Conservation (phyloP, 495 filamentous ascomycete genomes). For the Thermothielavioides terrestris region DNA sequence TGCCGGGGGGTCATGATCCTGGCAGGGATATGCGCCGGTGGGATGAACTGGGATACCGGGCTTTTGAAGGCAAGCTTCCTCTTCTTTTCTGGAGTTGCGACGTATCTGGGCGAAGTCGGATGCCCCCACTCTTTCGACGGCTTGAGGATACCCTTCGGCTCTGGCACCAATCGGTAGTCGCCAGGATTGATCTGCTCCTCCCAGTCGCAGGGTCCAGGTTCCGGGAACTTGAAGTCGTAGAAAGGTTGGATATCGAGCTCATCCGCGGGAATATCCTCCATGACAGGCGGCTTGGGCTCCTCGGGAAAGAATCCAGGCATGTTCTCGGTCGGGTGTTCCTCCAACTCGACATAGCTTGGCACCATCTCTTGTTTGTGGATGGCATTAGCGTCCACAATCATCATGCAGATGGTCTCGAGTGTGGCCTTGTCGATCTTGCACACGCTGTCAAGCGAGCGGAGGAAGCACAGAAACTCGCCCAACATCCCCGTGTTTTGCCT, state of each 20-base stretch:
- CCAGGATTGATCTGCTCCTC: neutral
- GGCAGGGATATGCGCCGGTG: conserved; percentile 14
- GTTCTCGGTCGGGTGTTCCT: neutral
- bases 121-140: conserved; percentile 7
- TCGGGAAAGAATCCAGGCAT: conserved; percentile 16
- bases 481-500: neutral
- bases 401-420: conserved; percentile 13
- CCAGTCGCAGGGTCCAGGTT: conserved; percentile 1
- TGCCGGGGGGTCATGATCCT: conserved; percentile 9
- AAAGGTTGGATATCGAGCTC: conserved; percentile 10
- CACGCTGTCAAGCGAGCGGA: conserved; percentile 5
- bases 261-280: conserved; percentile 18
- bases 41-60: conserved; percentile 17
- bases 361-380: conserved; percentile 32
- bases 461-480: conserved; percentile 15
- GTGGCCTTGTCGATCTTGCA: neutral
- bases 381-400: conserved; percentile 31
- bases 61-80: conserved; percentile 19
- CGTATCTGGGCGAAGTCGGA: conserved; percentile 15
- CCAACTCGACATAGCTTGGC: conserved; percentile 17
- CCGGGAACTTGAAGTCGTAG: conserved; percentile 15
- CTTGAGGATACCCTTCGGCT: conserved; percentile 23
- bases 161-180: conserved; percentile 9
- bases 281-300: conserved; percentile 4
- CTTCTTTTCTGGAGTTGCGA: conserved; percentile 19